phyloP scores from a whole-genome alignment of 1,139 yeast species.

The Debaryomyces nepalensis region DNA sequence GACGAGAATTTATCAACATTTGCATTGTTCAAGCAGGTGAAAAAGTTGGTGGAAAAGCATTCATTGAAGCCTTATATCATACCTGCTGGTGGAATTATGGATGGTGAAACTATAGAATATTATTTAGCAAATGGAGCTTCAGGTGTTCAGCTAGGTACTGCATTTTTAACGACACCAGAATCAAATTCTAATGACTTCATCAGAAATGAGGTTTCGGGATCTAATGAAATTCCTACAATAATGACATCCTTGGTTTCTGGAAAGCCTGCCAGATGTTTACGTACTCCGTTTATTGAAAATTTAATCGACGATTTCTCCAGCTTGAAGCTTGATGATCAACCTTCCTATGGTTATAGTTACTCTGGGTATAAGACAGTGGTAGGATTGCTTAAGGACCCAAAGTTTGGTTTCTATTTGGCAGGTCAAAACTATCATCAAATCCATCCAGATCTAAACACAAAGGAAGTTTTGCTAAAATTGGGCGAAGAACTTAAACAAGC shows the following conservation, averaged over 20 bases:
- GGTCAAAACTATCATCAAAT: slow-evolving; percentile 36
- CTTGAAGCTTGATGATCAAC: slow-evolving; percentile 24
- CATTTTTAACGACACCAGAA: slow-evolving; percentile 44
- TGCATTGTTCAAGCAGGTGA: slow-evolving; percentile 34
- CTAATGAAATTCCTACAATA: slow-evolving; percentile 26
- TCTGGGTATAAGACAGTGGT: slow-evolving; percentile 35
- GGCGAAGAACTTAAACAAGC: slow-evolving; percentile 8
- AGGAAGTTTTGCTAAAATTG: slow-evolving; percentile 12
- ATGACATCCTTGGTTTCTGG: slow-evolving; percentile 46
- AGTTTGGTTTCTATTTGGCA: slow-evolving; percentile 38
- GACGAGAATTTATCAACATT: slow-evolving; percentile 44
- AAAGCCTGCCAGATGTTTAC: slow-evolving; percentile 40
- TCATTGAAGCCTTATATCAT: slow-evolving; percentile 33
- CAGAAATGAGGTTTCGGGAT: slow-evolving; percentile 12
- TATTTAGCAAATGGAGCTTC: slow-evolving; percentile 44
- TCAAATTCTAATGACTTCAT: slow-evolving; percentile 29
- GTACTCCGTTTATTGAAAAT: slow-evolving; percentile 34
- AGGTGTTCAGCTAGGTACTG: slow-evolving; percentile 54
- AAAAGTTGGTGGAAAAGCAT: slow-evolving; percentile 16
- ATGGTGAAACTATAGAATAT: slow-evolving; percentile 27
- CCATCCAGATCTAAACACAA: slow-evolving; percentile 15
- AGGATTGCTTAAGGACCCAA: slow-evolving; percentile 17
- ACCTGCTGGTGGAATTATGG: slow-evolving; percentile 54
- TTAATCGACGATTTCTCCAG: slow-evolving; percentile 14
- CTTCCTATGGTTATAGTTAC: slow-evolving; percentile 44